Evolutionary conservation across 352 stramenopile species (phyloP).

Genomic region (Globisporangium heterothallicum): DNA sequence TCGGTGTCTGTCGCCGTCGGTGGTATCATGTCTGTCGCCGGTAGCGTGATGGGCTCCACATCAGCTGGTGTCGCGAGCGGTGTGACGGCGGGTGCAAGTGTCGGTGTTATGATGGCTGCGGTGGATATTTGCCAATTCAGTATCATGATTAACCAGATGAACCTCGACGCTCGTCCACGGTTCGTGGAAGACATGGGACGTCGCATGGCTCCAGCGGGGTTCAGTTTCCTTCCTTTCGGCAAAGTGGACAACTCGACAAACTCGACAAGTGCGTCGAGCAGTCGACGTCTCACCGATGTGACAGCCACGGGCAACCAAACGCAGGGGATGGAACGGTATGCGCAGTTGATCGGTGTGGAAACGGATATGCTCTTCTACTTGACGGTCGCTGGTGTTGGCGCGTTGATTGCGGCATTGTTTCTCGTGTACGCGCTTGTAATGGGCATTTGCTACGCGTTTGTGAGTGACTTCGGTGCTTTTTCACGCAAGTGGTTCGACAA

Average conservation of each 20-base stretch:
- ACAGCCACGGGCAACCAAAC: constrained; percentile 21
- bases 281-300: constrained; percentile 26
- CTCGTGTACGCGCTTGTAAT: constrained; percentile 43
- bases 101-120: constrained; percentile 62
- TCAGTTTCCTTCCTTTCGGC: constrained; percentile 64
- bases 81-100: constrained; percentile 51
- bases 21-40: constrained; percentile 59
- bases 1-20: constrained; percentile 55
- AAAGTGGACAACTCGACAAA: constrained; percentile 23
- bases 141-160: constrained; percentile 84
- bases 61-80: constrained; percentile 51
- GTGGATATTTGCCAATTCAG: constrained; percentile 79
- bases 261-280: constrained; percentile 2
- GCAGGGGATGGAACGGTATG: constrained; percentile 81
- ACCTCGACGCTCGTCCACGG: constrained; percentile 62
- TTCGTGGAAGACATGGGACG: constrained; percentile 78
- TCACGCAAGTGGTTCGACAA: constrained; percentile 75
- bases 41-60: constrained; percentile 45
- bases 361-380: constrained; percentile 83
- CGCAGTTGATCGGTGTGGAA: constrained; percentile 58
- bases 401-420: constrained; percentile 42
- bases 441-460: constrained; percentile 38
- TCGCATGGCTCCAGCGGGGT: constrained; percentile 54
- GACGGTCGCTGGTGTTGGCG: constrained; percentile 54
- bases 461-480: constrained; percentile 51